Base-by-base conservation (phyloP, 2,329 filamentous ascomycete genomes). In the Arthrobotrys conoides region DNA sequence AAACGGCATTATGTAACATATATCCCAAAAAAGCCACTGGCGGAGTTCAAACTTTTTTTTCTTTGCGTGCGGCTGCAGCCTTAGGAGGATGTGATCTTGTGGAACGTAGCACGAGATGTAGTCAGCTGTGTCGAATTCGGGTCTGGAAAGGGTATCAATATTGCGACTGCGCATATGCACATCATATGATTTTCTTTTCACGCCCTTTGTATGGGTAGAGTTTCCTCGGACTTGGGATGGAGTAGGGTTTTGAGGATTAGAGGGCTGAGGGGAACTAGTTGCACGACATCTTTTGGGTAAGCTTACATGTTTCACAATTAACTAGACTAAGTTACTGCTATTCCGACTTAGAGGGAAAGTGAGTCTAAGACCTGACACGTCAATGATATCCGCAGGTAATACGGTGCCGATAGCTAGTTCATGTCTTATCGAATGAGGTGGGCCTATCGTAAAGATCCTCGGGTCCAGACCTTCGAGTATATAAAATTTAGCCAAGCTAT, bases 291-390 rank as follows among this genome's bases (percentile, higher is more conserved):
- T 44, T 2, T 36, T n/a, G 20, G n/a, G 20, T 61, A 24, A 61
- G 20, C 57, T 61, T 44, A 61, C 16, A 61, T 61, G 57, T 61
- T 61, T 61, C 57, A 61, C 33, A 41, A 27, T 20, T n/a, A 24
- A 30, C 5, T 38, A 24, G 12, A 20, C 16, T 38, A 5, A 5
- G 38, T 20, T 22, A 41, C 24, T 3, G 3, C 9, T 27, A 41
- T 44, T 44, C 20, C 20, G 36, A n/a, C 27, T 61, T 38, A 22
- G 20, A 5, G 27, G 14, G 38, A 59, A 22, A 18, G 24, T 18
- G 12, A 18, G 24, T 10, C 16, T 14, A 24, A 24, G 51, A 55
- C 27, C 5, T 38, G 53, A 38, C 53, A 41, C n/a, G 33, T 59
- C 30, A 41, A 36, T 59, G 38, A 12, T 12, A 4, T 10, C 10